These are phyloP conservation scores for Diaporthe sp. DNA, from an alignment of 2,329 filamentous ascomycete genomes.

Conservation along the genomic window DNA sequence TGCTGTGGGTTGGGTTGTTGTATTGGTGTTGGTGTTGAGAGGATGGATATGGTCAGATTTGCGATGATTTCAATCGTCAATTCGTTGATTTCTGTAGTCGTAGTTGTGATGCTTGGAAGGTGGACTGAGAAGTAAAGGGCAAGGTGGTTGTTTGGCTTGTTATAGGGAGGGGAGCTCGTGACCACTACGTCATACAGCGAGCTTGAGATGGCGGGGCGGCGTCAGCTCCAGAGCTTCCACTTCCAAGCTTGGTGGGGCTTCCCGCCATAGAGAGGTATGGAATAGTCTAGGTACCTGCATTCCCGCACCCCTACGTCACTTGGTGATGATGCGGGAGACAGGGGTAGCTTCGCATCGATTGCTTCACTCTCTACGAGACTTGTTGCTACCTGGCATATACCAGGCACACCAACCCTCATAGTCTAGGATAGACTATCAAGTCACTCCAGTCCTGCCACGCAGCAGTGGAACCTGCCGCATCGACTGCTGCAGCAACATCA, in stretches of 20 bases:
- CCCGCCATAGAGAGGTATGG: constrained; percentile 15
- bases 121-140: background rate
- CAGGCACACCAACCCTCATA: background rate
- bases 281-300: constrained; percentile 22
- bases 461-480: background rate
- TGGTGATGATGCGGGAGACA: constrained; percentile 24
- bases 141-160: constrained; percentile 35
- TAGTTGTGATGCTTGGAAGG: constrained; percentile 32
- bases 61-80: constrained; percentile 32
- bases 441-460: constrained; percentile 8
- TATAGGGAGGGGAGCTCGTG: constrained; percentile 40
- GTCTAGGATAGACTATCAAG: background rate
- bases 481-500: background rate
- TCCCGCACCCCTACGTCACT: constrained; percentile 42
- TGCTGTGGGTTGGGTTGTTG: constrained; percentile 23
- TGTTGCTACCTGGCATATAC: background rate
- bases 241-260: constrained; percentile 35
- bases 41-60: constrained; percentile 18
- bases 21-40: constrained; percentile 28
- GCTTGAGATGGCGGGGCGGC: constrained; percentile 35
- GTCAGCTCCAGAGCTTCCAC: constrained; percentile 18
- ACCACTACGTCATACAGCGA: constrained; percentile 39
- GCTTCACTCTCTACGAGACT: background rate
- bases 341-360: constrained; percentile 35
- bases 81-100: constrained; percentile 18